A percentile compares a stretch with the other conserved stretches of the same genome.
phyloP scores from a whole-genome alignment of 805 yeast genomes.

The Pichia insulana region DNA sequence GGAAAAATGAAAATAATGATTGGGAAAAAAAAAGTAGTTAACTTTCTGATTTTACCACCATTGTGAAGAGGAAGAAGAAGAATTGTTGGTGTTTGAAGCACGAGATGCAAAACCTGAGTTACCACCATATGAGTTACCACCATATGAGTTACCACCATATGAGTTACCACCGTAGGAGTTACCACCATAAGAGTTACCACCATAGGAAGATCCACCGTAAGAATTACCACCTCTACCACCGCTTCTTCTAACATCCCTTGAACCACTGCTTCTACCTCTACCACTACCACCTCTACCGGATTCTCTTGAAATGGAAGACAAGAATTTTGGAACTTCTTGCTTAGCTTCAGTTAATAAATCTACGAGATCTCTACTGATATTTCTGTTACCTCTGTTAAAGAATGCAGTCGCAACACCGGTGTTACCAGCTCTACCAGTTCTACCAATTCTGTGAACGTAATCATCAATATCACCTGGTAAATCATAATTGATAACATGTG shows the following conservation, averaged over 20 bases:
- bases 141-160: conserved; percentile 16
- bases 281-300: conserved; percentile 46
- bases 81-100: conserved; percentile 4
- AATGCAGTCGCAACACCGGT: conserved; percentile 97
- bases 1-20: background rate
- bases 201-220: conserved; percentile 13
- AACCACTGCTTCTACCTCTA: conserved; percentile 25
- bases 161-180: conserved; percentile 23
- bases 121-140: conserved; percentile 31
- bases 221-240: conserved; percentile 23
- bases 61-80: conserved; percentile 19
- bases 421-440: conserved; percentile 99
- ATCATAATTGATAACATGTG: conserved; percentile 95
- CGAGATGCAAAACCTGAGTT: conserved; percentile 11
- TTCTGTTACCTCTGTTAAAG: conserved; percentile 91
- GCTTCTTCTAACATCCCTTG: conserved; percentile 14
- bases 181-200: conserved; percentile 10
- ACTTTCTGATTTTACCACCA: conserved; percentile 24
- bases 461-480: conserved; percentile 96
- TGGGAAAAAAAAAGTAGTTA: conserved; percentile 7
- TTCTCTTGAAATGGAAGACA: conserved; percentile 75
- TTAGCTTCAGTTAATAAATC: conserved; percentile 90
- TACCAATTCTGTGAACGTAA: conserved; percentile 98
- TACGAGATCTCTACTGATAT: conserved; percentile 78
- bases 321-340: conserved; percentile 93